These are phyloP conservation scores for Backusella westeae DNA, from an alignment of 192 early-diverging fungal genomes.

Conservation along the genomic window DNA sequence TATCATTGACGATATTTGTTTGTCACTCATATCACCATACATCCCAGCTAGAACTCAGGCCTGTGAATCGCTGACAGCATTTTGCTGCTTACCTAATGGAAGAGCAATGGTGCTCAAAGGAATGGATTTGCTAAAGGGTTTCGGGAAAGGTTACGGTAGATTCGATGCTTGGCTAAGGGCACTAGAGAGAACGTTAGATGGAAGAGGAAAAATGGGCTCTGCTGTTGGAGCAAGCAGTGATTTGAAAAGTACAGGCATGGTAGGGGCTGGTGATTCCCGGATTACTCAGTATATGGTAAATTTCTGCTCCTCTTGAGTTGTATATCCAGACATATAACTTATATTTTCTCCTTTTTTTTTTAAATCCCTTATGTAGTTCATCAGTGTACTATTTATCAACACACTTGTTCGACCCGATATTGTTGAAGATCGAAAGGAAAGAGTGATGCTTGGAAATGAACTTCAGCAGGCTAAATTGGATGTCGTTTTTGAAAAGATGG, in stretches of 20 bases:
- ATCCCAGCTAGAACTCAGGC: constrained; percentile 66
- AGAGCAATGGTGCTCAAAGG: constrained; percentile 70
- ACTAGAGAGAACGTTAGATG: constrained; percentile 64
- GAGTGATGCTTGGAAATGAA: constrained; percentile 67
- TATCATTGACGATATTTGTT: constrained; percentile 63
- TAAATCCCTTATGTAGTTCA: constrained; percentile 40
- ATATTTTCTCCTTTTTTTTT: not conserved
- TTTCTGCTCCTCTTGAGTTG: not conserved
- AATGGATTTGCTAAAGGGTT: constrained; percentile 67
- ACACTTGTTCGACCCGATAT: constrained; percentile 61
- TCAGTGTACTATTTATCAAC: constrained; percentile 74
- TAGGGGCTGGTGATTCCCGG: constrained; percentile 38
- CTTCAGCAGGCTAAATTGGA: constrained; percentile 57
- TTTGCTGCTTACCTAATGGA: constrained; percentile 74
- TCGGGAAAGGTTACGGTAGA: constrained; percentile 24
- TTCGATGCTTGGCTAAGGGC: constrained; percentile 69
- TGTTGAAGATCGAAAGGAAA: constrained; percentile 62
- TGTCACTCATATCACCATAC: constrained; percentile 73
- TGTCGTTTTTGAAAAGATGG: constrained; percentile 22
- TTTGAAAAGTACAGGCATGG: constrained; percentile 54
- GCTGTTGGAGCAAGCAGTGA: constrained; percentile 73
- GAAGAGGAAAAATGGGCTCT: constrained; percentile 73
- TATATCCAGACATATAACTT: not conserved
- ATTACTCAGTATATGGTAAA: constrained; percentile 71
- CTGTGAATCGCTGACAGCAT: constrained; percentile 68